These are phyloP conservation scores for Porogramme epimiltina DNA, from an alignment of 1,284 basidiomycete species.

Conservation along the genomic window DNA sequence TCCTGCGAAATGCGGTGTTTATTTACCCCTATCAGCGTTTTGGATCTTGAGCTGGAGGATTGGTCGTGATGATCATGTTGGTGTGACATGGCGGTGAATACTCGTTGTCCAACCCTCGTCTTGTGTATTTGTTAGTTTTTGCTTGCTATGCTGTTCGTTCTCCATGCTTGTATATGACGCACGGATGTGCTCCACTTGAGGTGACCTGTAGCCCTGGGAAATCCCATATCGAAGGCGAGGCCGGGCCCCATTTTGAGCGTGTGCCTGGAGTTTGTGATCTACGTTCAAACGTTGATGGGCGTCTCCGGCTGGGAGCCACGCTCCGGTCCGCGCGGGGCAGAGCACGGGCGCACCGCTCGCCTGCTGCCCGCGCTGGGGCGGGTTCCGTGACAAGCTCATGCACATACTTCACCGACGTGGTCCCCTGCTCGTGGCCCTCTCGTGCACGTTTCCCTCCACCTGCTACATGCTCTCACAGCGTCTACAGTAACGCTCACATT, in stretches of 20 bases:
- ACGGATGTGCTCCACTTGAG: too few species aligned
- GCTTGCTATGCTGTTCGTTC: too few species aligned
- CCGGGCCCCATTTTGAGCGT: too few species aligned
- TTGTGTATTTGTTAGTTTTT: too few species aligned
- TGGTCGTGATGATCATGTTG: constrained; percentile 8
- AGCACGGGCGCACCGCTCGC: constrained; percentile 6
- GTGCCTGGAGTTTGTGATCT: too few species aligned
- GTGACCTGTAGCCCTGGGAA: too few species aligned
- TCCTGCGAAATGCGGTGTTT: too few species aligned
- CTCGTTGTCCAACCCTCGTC: too few species aligned
- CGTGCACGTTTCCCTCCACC: not conserved
- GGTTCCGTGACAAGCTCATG: constrained; percentile 9
- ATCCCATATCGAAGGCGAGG: too few species aligned
- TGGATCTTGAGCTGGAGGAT: constrained; percentile 18
- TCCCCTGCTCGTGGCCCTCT: constrained; percentile 3
- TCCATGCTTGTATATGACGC: too few species aligned
- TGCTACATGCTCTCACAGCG: constrained; percentile 10
- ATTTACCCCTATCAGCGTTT: constrained; percentile 6
- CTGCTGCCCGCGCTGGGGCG: not conserved
- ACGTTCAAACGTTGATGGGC: too few species aligned
- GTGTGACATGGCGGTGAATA: not conserved
- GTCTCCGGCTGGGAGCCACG: not conserved
- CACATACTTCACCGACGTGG: constrained; percentile 7
- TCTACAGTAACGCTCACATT: constrained; percentile 11
- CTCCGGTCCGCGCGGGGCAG: constrained; percentile 6